These are phyloP conservation scores for Tolypocladium capitatum DNA, from an alignment of 2,329 filamentous ascomycete genomes.

Conservation along the genomic window DNA sequence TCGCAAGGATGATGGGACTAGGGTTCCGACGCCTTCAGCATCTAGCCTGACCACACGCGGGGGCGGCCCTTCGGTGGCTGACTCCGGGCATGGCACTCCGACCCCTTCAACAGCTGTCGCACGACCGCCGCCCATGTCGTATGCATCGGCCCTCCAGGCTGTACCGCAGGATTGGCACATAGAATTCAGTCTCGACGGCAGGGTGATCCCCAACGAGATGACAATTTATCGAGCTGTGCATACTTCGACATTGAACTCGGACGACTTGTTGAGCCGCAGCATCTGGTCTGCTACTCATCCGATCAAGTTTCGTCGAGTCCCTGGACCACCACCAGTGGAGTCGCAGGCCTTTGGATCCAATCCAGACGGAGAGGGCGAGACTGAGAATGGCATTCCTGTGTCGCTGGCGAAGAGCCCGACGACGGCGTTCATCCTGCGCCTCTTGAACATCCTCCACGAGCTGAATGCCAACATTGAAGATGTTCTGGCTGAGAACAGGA, in stretches of 20 bases:
- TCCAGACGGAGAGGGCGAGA: constrained; percentile 36
- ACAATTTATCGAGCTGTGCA: constrained; percentile 94
- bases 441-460: constrained; percentile 83
- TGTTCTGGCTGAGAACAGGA: constrained; percentile 61
- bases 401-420: constrained; percentile 74
- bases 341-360: constrained; percentile 43
- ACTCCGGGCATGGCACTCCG: constrained; percentile 28
- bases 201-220: constrained; percentile 76
- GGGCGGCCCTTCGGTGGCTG: constrained; percentile 21
- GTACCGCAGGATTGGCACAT: constrained; percentile 92
- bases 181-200: constrained; percentile 78
- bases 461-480: constrained; percentile 91
- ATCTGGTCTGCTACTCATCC: constrained; percentile 86
- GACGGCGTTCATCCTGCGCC: constrained; percentile 72
- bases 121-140: constrained; percentile 51
- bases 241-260: constrained; percentile 34
- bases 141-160: constrained; percentile 70
- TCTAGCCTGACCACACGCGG: constrained; percentile 25
- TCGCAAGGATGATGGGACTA: constrained; percentile 80
- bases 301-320: constrained; percentile 79
- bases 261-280: constrained; percentile 58
- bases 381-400: constrained; percentile 52
- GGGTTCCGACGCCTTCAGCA: constrained; percentile 70
- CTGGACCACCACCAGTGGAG: constrained; percentile 69
- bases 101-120: constrained; percentile 43